Evolutionary conservation across 2,329 filamentous ascomycete species (phyloP), one percentile per base, ranked within the genome.

Genomic region (Colletotrichum sp.): DNA sequence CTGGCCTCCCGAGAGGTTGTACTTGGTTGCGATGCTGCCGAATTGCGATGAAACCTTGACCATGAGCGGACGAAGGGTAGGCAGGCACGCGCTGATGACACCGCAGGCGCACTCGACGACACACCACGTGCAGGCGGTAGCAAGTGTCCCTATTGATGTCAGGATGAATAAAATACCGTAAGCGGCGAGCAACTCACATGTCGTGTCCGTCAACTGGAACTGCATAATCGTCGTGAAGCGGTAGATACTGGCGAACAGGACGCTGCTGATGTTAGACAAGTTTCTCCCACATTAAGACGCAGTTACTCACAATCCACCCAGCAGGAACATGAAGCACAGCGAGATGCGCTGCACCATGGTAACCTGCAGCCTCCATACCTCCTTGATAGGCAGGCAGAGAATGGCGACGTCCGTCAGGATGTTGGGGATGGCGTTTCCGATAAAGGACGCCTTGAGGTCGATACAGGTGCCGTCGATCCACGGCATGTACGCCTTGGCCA

Each of bases 381-480:
- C 79, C 7, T 76, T 24, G 21, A 76, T 43, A 12, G 74, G 78
- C 71, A 73, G 32, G 12, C 74, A 75, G 59, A 87, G 75, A 69
- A 87, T 86, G 59, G 81, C 80, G 2, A 85, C 69, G 72, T 87
- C 85, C 9, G 82, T 84, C n/a, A 83, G 57, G 65, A 86, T 85
- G 66, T 86, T 86, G 6, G 86, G 85, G 1, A 88, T 81, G 6
- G 83, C 83, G 78, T 87, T 88, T n/a, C 84, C 85, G 65, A 88
- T 83, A 66, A 88, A 86, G 4, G 81, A 83, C 4, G 76, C 81
- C 77, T 83, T 83, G 6, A 84, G 79, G 72, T 87, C 78, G 78
- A 87, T 86, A 76, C 87, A 88, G 4, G 74, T 79, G 2, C 85
- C 85, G 1, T 79, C 78, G 6, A 83, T 72, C n/a, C 72, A 81